Conservation (phyloP, 768 basidiomycete genomes). For the Kwoniella sp. region DNA sequence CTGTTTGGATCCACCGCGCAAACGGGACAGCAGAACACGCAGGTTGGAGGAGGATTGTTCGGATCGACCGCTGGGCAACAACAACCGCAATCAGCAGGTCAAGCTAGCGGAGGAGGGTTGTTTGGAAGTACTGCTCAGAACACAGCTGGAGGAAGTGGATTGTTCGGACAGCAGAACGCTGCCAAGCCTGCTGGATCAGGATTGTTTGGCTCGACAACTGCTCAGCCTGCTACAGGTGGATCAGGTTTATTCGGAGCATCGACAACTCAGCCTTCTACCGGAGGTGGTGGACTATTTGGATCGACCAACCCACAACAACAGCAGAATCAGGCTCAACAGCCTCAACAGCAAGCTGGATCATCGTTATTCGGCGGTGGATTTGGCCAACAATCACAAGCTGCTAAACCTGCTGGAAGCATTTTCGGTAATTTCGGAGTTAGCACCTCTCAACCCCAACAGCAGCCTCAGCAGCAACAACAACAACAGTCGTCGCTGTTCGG, state of each 20-base stretch:
- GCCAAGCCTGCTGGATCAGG: conserved; percentile 18
- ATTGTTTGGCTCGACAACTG: conserved; percentile 14
- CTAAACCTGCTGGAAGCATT: conserved; percentile 17
- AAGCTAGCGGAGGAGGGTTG: conserved; percentile 18
- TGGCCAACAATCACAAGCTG: conserved; percentile 16
- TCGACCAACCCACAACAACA: conserved; percentile 27
- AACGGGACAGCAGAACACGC: neutral
- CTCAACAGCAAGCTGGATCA: conserved; percentile 20
- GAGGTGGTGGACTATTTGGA: conserved; percentile 33
- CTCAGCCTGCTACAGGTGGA: conserved; percentile 26
- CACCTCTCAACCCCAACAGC: conserved; percentile 4
- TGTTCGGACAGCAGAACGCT: conserved; percentile 13
- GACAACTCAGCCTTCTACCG: conserved; percentile 5
- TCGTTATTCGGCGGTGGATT: conserved; percentile 15
- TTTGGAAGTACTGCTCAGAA: conserved; percentile 23
- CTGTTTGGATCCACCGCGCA: neutral
- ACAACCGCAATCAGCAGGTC: conserved; percentile 1
- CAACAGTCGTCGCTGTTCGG: conserved; percentile 33
- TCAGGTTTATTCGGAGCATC: conserved; percentile 24
- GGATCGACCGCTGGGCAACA: conserved; percentile 10
- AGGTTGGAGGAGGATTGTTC: conserved; percentile 2
- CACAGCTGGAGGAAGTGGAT: conserved; percentile 9
- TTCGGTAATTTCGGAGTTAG: conserved; percentile 20
- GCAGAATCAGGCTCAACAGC: conserved; percentile 15
- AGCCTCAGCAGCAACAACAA: conserved; percentile 23